These are phyloP conservation scores for Talaromyces marneffei DNA, from an alignment of 2,329 filamentous ascomycete species.

Conservation along the genomic window DNA sequence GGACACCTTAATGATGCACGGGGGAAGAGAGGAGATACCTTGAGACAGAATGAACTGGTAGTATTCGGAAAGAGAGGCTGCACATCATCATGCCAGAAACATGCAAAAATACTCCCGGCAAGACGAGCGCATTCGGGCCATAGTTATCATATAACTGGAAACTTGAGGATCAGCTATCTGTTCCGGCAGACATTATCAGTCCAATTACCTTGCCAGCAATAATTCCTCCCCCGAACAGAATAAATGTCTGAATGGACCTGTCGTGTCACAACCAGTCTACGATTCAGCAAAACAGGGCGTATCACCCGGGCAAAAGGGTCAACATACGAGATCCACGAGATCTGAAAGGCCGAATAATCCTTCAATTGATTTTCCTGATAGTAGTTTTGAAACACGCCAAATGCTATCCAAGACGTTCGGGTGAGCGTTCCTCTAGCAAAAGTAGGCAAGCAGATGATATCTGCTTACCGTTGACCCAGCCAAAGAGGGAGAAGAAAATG, in stretches of 20 bases:
- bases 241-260: too few relatives aligned
- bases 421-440: neutral
- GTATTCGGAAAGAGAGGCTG: constrained; percentile 48
- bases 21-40: constrained; percentile 50
- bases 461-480: constrained; percentile 45
- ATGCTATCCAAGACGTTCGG: constrained; percentile 26
- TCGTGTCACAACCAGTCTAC: too few relatives aligned
- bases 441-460: neutral
- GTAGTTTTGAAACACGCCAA: constrained; percentile 54
- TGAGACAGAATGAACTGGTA: constrained; percentile 54
- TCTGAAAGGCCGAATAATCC: constrained; percentile 46
- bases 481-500: constrained; percentile 46
- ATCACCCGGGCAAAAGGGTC: too few relatives aligned
- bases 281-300: too few relatives aligned
- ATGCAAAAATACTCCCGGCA: constrained; percentile 48
- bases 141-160: too few relatives aligned
- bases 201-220: too few relatives aligned
- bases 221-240: constrained; percentile 53
- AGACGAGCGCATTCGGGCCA: constrained; percentile 51
- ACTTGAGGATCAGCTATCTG: too few relatives aligned
- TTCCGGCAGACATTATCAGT: too few relatives aligned
- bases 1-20: too few relatives aligned
- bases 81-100: constrained; percentile 57
- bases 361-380: constrained; percentile 47
- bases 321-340: constrained; percentile 56